These are phyloP conservation scores for Colletotrichum camelliae DNA, from an alignment of 2,329 filamentous ascomycete genomes.

Conservation along the genomic window DNA sequence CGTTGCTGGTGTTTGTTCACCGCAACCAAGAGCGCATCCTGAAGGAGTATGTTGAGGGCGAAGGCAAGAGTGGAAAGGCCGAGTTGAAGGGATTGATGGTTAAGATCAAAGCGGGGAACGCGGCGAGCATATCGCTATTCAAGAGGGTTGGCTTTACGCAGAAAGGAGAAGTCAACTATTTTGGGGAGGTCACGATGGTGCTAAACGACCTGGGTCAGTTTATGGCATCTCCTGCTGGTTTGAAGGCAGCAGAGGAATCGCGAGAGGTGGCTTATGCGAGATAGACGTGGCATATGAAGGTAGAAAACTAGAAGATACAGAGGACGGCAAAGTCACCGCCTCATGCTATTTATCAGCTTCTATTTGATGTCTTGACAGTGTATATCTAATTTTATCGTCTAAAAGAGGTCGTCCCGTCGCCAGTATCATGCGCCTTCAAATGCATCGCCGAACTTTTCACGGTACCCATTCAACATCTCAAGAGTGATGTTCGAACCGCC, in stretches of 20 bases:
- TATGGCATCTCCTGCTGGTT: neutral
- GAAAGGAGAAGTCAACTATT: slow-evolving; percentile 61
- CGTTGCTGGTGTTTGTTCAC: slow-evolving; percentile 74
- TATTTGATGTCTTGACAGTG: neutral
- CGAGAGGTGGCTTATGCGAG: slow-evolving; percentile 10
- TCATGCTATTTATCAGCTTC: neutral
- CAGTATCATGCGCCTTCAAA: neutral
- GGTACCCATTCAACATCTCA: slow-evolving; percentile 65
- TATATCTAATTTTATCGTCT: neutral
- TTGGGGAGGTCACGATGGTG: slow-evolving; percentile 62
- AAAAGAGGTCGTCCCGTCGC: neutral
- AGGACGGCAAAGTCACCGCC: neutral
- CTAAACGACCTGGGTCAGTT: slow-evolving; percentile 33
- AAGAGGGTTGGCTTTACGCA: slow-evolving; percentile 55
- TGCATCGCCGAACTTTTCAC: slow-evolving; percentile 44
- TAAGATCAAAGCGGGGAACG: slow-evolving; percentile 64
- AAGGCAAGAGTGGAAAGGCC: neutral
- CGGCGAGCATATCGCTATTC: slow-evolving; percentile 57
- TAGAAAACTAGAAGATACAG: neutral
- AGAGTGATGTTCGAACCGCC: slow-evolving; percentile 75
- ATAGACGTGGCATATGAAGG: neutral
- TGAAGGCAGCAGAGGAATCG: neutral
- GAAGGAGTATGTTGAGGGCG: slow-evolving; percentile 40
- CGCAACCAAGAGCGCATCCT: slow-evolving; percentile 60
- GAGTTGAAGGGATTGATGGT: slow-evolving; percentile 57